Evolutionary conservation across 164 flowering plant species (phyloP), one percentile per base, ranked within the genome.

Genomic region (Magnolia sinica): DNA sequence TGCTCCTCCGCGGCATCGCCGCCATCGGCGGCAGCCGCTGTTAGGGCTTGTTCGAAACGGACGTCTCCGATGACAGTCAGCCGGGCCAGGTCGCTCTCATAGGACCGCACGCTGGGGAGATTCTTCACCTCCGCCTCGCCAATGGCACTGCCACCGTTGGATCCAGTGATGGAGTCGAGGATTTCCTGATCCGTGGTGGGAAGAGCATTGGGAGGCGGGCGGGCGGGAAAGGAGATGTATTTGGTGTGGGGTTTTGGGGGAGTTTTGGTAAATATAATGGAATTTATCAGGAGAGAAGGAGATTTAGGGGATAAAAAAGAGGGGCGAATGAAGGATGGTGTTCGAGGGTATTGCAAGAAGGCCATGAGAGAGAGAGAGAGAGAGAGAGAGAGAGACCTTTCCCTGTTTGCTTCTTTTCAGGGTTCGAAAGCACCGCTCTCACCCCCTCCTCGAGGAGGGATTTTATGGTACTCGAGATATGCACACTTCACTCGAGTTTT

Each of bases 11-110:
- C 98, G 24, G 92, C 87, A 18, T 78, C 81, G 2, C 99, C 98
- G 3, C 99, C 98, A 69, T 96, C 99, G 23, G 97, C 94, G 0
- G 99, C 97, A 10, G 98, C 97, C 0, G 99, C 99, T 1, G 95
- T 91, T 45, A 94, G 61, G 10, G 98, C 96, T 80, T 92, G 99
- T 75, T 86, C 84, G 70, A 82, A 87, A 70, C 77, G 82, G 68
- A 92, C 98, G 68, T 83, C 88, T n/a, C 98, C 99, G 50, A 87
- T 84, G 10, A 94, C 73, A 50, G 82, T 82, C 65, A 96, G 85
- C 55, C 92, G 86, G 27, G 87, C 83, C 77, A 89, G 76, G 81
- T 91, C 92, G 76, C 87, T 90, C 86, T 96, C 98, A 83, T 80
- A 96, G 3, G 88, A 81, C 69, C 98, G 79, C 20, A 91, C 88